Percentiles rank a stretch among this genome's conserved stretches.
These are phyloP conservation scores for Pleomassaria siparia DNA, from an alignment of 2,329 filamentous ascomycete species.

Conservation along the genomic window DNA sequence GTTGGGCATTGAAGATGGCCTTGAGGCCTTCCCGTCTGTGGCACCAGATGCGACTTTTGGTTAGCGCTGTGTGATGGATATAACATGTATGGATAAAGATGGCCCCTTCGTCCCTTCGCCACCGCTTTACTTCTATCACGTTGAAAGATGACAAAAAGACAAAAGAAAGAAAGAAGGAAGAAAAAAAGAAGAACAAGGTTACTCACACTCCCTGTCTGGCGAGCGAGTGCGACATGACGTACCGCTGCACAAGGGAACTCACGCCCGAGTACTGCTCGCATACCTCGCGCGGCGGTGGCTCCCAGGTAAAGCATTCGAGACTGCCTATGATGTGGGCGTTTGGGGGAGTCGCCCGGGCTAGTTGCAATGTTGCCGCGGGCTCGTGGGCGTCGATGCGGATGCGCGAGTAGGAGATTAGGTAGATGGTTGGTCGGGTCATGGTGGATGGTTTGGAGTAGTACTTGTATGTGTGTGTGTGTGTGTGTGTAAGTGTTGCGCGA, in stretches of 20 bases:
- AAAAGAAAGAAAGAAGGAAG: background rate
- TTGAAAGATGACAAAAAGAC: too few relatives aligned
- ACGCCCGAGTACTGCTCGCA: background rate
- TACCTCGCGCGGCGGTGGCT: background rate
- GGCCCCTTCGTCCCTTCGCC: too few relatives aligned
- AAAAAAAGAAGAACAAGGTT: background rate
- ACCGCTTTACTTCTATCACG: too few relatives aligned
- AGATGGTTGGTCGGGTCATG: background rate
- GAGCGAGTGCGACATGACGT: background rate
- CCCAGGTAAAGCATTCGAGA: background rate
- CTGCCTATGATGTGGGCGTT: background rate
- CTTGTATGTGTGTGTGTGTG: too few relatives aligned
- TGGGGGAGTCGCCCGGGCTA: background rate
- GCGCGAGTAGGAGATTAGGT: background rate
- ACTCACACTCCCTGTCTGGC: background rate
- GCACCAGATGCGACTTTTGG: too few relatives aligned
- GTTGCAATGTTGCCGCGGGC: background rate
- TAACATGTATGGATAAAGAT: too few relatives aligned
- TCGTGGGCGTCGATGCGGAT: background rate
- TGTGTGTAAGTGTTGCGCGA: too few relatives aligned
- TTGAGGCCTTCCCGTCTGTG: too few relatives aligned
- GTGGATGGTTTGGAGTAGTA: background rate
- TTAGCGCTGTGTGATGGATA: too few relatives aligned
- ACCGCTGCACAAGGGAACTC: background rate
- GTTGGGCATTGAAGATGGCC: background rate